Conservation (phyloP, 345 rosid genomes). For the Dimocarpus longan region DNA sequence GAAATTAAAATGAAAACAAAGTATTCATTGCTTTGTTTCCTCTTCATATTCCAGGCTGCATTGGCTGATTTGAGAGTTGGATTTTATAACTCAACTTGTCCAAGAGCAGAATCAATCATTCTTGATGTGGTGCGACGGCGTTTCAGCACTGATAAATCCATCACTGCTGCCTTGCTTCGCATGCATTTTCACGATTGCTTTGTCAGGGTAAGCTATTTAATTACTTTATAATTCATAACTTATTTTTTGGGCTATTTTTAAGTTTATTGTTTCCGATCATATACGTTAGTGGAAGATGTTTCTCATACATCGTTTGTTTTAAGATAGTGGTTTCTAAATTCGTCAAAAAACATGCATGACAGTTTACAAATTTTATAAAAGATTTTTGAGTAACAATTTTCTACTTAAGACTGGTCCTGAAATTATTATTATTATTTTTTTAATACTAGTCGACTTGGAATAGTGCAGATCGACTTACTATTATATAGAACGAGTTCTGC, state of each 20-base stretch:
- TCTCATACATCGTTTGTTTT: no score
- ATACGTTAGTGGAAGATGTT: neutral
- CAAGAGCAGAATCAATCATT: conserved; percentile 63
- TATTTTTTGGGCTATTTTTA: neutral
- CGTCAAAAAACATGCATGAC: no score
- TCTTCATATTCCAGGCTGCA: conserved; percentile 35
- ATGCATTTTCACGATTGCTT: conserved; percentile 92
- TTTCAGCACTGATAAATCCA: conserved; percentile 42
- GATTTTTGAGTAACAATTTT: no score
- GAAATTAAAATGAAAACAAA: conserved; percentile 15
- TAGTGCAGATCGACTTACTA: no score
- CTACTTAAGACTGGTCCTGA: no score
- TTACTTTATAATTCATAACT: neutral
- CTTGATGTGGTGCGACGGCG: conserved; percentile 37
- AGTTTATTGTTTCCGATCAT: no score
- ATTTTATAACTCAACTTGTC: conserved; percentile 61
- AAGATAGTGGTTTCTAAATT: no score
- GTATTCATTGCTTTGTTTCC: conserved; percentile 20
- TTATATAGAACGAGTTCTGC: no score
- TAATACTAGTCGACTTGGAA: no score
- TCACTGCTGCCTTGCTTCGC: conserved; percentile 74
- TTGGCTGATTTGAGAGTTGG: conserved; percentile 54
- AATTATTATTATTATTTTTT: no score
- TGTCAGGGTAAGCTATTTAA: conserved; percentile 48
- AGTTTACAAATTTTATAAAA: no score